A percentile compares a stretch with the other conserved stretches of the same genome.
Evolutionary conservation across 2,329 filamentous ascomycete genomes (phyloP).

Genomic region (Trichoderma polysporum): DNA sequence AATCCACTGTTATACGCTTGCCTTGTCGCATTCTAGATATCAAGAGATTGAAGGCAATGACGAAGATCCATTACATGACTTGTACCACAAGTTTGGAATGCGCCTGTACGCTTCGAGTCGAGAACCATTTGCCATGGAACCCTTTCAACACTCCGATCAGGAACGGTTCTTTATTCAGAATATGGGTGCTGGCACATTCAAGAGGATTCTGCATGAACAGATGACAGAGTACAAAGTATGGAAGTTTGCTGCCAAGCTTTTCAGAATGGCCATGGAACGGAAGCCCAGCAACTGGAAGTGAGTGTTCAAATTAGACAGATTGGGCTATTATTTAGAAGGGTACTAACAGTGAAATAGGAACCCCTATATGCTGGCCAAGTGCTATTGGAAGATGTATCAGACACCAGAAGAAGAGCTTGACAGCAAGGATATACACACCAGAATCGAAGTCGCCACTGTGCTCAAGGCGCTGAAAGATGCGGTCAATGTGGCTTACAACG

Average conservation of each 20-base stretch:
- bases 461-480: conserved; percentile 52
- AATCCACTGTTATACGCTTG: conserved; percentile 74
- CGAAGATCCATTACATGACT: conserved; percentile 55
- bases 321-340: background rate
- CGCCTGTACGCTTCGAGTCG: conserved; percentile 62
- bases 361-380: conserved; percentile 61
- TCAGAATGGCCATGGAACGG: conserved; percentile 54
- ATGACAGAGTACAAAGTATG: conserved; percentile 62
- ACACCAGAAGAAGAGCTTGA: conserved; percentile 47
- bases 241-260: conserved; percentile 59
- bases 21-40: conserved; percentile 54
- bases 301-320: conserved; percentile 30
- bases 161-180: conserved; percentile 57
- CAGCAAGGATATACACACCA: conserved; percentile 40
- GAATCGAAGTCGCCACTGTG: conserved; percentile 39
- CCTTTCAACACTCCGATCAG: conserved; percentile 56
- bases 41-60: conserved; percentile 46
- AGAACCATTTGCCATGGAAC: conserved; percentile 63
- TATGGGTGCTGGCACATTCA: conserved; percentile 51
- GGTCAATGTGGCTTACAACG: conserved; percentile 49
- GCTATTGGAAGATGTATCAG: conserved; percentile 63
- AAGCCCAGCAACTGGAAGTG: conserved; percentile 59
- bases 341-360: conserved; percentile 40
- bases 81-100: conserved; percentile 62
- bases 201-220: conserved; percentile 52